phyloP scores from a whole-genome alignment of 2,329 filamentous ascomycete genomes.

The Colletotrichum navitas region DNA sequence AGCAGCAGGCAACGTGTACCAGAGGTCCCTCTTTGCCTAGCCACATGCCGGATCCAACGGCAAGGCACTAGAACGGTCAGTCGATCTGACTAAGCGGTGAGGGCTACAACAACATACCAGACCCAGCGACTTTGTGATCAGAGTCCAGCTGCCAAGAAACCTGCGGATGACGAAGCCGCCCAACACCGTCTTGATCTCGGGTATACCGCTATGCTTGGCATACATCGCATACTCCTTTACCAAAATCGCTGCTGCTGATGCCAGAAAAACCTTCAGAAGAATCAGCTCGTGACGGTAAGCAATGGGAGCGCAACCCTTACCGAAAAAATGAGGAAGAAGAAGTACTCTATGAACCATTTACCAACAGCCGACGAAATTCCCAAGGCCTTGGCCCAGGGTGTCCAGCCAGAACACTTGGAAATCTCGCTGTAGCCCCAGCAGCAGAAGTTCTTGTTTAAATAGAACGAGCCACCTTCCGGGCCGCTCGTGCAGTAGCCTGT shows the following conservation, averaged over 20 bases:
- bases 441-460: slow-evolving; percentile 91
- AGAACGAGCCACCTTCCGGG: slow-evolving; percentile 85
- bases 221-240: slow-evolving; percentile 88
- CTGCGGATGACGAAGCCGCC: slow-evolving; percentile 92
- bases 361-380: slow-evolving; percentile 75
- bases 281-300: slow-evolving; percentile 1
- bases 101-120: slow-evolving; percentile 67
- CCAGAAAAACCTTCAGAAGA: slow-evolving; percentile 75
- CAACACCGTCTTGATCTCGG: slow-evolving; percentile 96
- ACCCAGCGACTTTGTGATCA: slow-evolving; percentile 90
- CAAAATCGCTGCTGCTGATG: slow-evolving; percentile 80
- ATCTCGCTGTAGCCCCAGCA: slow-evolving; percentile 91
- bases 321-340: slow-evolving; percentile 87
- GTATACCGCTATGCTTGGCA: slow-evolving; percentile 95
- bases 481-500: slow-evolving; percentile 85
- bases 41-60: slow-evolving; percentile 96
- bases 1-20: slow-evolving; percentile 97
- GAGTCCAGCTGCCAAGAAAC: slow-evolving; percentile 89
- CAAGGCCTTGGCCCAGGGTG: slow-evolving; percentile 83
- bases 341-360: slow-evolving; percentile 86
- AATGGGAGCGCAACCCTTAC: slow-evolving; percentile 61
- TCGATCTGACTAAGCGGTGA: slow-evolving; percentile 29
- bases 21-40: slow-evolving; percentile 95
- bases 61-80: slow-evolving; percentile 75
- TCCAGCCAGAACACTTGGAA: slow-evolving; percentile 88